These are phyloP conservation scores for Macrocybe sp. DNA, from an alignment of 1,284 basidiomycete genomes.

Conservation along the genomic window DNA sequence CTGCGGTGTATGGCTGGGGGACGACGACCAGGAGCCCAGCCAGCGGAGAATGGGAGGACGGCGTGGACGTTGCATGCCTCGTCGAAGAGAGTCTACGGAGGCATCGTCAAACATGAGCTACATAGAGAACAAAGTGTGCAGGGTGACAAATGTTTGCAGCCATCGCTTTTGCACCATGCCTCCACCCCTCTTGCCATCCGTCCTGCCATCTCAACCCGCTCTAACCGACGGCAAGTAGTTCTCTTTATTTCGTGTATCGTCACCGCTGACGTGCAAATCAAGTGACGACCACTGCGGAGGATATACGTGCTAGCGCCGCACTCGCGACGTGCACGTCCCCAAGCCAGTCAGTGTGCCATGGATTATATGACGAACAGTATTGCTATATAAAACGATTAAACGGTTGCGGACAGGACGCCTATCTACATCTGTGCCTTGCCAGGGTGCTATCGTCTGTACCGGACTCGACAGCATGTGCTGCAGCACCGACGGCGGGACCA, in stretches of 20 bases:
- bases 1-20: slow-evolving; percentile 12
- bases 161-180: no score
- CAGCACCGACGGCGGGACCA: slow-evolving; percentile 72
- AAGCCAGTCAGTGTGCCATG: slow-evolving; percentile 36
- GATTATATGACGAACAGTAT: background rate
- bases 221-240: slow-evolving; percentile 44
- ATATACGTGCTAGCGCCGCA: slow-evolving; percentile 33
- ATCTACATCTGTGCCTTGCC: slow-evolving; percentile 58
- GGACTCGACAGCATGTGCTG: slow-evolving; percentile 63
- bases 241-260: background rate
- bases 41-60: slow-evolving; percentile 44
- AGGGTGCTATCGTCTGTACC: slow-evolving; percentile 73
- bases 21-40: slow-evolving; percentile 28
- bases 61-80: slow-evolving; percentile 8
- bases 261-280: background rate
- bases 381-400: background rate
- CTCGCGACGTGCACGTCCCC: slow-evolving; percentile 51
- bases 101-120: slow-evolving; percentile 15
- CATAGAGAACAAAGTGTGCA: no score
- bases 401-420: slow-evolving; percentile 40
- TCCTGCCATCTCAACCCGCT: slow-evolving; percentile 48
- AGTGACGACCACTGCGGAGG: slow-evolving; percentile 45
- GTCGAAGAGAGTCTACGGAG: slow-evolving; percentile 13
- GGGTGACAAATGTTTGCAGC: no score
- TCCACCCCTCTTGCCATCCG: slow-evolving; percentile 37